These are phyloP conservation scores for Penicillium bovifimosum DNA, from an alignment of 495 filamentous ascomycete species.

Conservation along the genomic window DNA sequence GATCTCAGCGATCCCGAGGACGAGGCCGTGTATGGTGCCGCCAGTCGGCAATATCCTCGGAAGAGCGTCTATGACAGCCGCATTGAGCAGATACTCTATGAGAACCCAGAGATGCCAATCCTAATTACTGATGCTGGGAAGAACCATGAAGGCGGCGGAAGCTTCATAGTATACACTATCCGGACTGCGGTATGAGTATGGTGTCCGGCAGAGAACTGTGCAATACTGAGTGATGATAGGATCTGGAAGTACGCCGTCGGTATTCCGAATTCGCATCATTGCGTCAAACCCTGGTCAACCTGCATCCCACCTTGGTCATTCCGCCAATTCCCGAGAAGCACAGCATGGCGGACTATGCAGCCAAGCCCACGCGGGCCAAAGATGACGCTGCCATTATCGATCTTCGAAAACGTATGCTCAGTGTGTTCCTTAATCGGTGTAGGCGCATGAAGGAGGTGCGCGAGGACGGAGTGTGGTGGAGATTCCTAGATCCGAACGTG, in stretches of 20 bases:
- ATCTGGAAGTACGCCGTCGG: slow-evolving; percentile 86
- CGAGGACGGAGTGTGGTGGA: slow-evolving; percentile 94
- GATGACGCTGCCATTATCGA: slow-evolving; percentile 96
- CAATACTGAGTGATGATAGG: slow-evolving; percentile 46
- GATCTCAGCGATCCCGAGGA: slow-evolving; percentile 62
- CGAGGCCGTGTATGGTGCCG: slow-evolving; percentile 31
- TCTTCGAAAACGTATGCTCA: slow-evolving; percentile 89
- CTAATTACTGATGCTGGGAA: slow-evolving; percentile 92
- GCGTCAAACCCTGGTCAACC: slow-evolving; percentile 75
- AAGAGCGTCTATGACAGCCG: slow-evolving; percentile 91
- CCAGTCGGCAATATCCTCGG: slow-evolving; percentile 38
- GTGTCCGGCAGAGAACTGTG: neutral
- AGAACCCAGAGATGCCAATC: slow-evolving; percentile 84
- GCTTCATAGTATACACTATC: slow-evolving; percentile 96
- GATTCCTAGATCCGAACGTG: slow-evolving; percentile 93
- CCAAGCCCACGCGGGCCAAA: slow-evolving; percentile 95
- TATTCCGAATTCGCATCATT: slow-evolving; percentile 98
- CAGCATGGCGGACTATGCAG: slow-evolving; percentile 96
- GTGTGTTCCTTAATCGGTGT: slow-evolving; percentile 91
- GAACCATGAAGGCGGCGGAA: slow-evolving; percentile 81
- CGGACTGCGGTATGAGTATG: slow-evolving; percentile 70
- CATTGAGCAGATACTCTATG: slow-evolving; percentile 93
- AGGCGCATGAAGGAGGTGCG: slow-evolving; percentile 86
- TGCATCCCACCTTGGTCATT: slow-evolving; percentile 91
- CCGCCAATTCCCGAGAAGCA: slow-evolving; percentile 98